Conservation (phyloP, 306 rosid genomes). For the Castanea sativa region DNA sequence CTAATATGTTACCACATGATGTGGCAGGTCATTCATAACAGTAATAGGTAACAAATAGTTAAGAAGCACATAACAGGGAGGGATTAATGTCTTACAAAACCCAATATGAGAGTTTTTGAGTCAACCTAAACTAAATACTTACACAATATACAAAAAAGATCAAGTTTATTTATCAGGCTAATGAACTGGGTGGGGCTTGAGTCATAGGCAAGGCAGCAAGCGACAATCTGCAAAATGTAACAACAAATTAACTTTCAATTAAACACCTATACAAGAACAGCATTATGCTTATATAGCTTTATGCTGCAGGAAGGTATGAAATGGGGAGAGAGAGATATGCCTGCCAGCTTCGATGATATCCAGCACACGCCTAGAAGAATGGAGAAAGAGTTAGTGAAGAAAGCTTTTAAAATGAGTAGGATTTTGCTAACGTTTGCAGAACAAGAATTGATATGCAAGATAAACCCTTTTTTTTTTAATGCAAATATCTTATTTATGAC, state of each 20-base stretch:
- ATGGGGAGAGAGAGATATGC: too few relatives aligned
- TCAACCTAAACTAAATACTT: background rate
- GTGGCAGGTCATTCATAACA: background rate
- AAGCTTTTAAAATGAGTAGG: too few relatives aligned
- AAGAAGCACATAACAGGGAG: background rate
- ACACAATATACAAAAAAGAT: too few relatives aligned
- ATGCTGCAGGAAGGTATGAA: too few relatives aligned
- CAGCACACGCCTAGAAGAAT: too few relatives aligned
- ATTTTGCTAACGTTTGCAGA: too few relatives aligned
- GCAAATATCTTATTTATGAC: too few relatives aligned
- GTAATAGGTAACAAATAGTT: background rate
- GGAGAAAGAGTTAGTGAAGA: too few relatives aligned
- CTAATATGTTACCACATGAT: background rate
- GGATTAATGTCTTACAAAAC: background rate
- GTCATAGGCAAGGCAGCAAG: background rate
- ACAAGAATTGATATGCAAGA: too few relatives aligned
- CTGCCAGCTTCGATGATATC: too few relatives aligned
- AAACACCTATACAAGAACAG: background rate
- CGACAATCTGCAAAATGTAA: slow-evolving; percentile 28
- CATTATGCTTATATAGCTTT: background rate
- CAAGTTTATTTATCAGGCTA: slow-evolving; percentile 14
- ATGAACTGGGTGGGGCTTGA: slow-evolving; percentile 22
- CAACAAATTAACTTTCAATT: background rate
- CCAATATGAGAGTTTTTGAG: background rate
- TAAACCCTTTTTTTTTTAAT: too few relatives aligned